phyloP scores from a whole-genome alignment of 768 basidiomycete species.

The Pisolithus microcarpus region DNA sequence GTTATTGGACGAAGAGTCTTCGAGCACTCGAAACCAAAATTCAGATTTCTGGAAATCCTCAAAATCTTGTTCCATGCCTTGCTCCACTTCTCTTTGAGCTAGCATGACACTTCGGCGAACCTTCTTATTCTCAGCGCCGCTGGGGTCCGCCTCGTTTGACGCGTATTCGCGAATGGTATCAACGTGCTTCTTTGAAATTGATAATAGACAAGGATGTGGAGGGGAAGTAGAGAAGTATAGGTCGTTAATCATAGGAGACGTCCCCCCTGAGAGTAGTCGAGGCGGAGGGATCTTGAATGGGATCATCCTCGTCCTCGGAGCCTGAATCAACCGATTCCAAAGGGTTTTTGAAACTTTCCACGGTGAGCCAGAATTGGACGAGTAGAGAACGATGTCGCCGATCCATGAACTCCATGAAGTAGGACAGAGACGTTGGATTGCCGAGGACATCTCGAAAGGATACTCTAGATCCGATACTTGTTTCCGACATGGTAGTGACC shows the following conservation, averaged over 20 bases:
- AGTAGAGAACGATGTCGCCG: constrained; percentile 74
- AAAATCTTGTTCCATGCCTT: constrained; percentile 88
- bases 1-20: constrained; percentile 46
- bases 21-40: constrained; percentile 84
- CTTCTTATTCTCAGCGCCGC: constrained; percentile 36
- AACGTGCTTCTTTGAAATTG: constrained; percentile 65
- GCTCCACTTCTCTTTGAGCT: constrained; percentile 79
- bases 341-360: constrained; percentile 97
- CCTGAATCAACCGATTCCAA: constrained; percentile 70
- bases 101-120: constrained; percentile 76
- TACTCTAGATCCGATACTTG: constrained; percentile 40
- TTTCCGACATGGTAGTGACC: constrained; percentile 38
- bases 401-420: constrained; percentile 99
- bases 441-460: constrained; percentile 73
- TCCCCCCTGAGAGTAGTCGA: constrained; percentile 74
- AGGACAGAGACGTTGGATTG: constrained; percentile 86
- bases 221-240: constrained; percentile 69
- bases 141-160: constrained; percentile 38
- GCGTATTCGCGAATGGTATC: constrained; percentile 65
- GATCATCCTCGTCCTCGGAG: constrained; percentile 55
- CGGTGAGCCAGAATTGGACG: constrained; percentile 96
- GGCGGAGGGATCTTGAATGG: constrained; percentile 48
- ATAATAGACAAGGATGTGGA: constrained; percentile 50
- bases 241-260: constrained; percentile 80
- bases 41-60: constrained; percentile 83